A percentile compares a stretch with the other conserved stretches of the same genome.
phyloP scores from a whole-genome alignment of 176 grass and related monocot genomes.

The Musa troglodytarum region DNA sequence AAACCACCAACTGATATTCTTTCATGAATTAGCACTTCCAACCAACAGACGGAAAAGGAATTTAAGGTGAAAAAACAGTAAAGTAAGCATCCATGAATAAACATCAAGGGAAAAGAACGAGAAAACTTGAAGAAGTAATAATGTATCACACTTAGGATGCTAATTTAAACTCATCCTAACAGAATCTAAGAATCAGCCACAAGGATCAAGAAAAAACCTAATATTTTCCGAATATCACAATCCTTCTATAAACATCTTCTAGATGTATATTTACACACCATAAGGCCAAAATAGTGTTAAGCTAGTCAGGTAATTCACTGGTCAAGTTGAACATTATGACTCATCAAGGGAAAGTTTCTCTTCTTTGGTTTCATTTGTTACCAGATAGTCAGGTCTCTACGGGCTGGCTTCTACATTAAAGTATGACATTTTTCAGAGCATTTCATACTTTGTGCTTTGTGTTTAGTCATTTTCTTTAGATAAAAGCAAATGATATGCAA shows the following conservation, averaged over 20 bases:
- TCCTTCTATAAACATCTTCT: neutral
- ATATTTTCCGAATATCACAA: neutral
- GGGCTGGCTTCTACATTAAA: neutral
- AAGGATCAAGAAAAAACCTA: neutral
- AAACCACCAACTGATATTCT: too few species aligned
- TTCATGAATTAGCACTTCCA: neutral
- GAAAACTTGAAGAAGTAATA: too few species aligned
- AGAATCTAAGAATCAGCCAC: neutral
- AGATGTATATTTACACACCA: neutral
- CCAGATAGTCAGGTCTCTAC: too few species aligned
- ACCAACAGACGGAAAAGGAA: neutral
- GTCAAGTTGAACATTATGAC: too few species aligned
- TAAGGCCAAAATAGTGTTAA: neutral
- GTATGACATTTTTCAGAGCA: neutral
- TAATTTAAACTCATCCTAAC: neutral
- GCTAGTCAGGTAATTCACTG: too few species aligned
- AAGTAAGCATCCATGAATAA: neutral
- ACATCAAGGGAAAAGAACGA: too few species aligned
- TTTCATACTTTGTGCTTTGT: neutral
- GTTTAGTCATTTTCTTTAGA: neutral
- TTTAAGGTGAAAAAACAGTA: neutral
- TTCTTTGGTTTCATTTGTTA: too few species aligned
- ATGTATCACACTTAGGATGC: neutral
- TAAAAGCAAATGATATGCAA: neutral
- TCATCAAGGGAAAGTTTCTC: too few species aligned